phyloP scores from a whole-genome alignment of 2,329 filamentous ascomycete genomes.

The Neoscytalidium dimidiatum region DNA sequence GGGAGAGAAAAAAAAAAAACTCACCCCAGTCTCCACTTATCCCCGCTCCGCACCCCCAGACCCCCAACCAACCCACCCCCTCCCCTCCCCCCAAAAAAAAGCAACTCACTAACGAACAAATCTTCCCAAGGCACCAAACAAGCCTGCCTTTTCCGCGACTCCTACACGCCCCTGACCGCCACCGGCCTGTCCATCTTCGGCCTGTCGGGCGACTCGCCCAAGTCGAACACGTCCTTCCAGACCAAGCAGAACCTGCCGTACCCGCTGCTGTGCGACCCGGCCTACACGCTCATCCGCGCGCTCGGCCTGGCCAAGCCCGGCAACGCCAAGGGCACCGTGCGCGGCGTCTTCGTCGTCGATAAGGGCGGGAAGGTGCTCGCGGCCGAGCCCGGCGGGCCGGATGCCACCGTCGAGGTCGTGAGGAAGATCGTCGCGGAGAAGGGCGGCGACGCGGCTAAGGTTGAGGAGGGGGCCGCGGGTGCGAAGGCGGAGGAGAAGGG shows the following conservation, averaged over 20 bases:
- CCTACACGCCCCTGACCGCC: conserved; percentile 72
- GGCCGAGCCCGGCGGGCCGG: conserved; percentile 73
- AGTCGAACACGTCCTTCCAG: conserved; percentile 91
- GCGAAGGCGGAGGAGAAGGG: conserved; percentile 33
- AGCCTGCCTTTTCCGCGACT: conserved; percentile 90
- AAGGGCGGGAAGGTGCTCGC: conserved; percentile 80
- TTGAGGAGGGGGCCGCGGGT: neutral
- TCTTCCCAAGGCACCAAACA: conserved; percentile 97
- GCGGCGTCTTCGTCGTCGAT: conserved; percentile 85
- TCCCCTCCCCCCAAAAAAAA: conserved; percentile 40
- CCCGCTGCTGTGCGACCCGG: conserved; percentile 80
- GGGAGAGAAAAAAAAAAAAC: neutral
- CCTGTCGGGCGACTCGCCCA: conserved; percentile 82
- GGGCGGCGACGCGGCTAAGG: neutral
- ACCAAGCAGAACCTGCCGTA: conserved; percentile 90
- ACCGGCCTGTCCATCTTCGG: conserved; percentile 87
- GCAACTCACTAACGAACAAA: too few relatives aligned
- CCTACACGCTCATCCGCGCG: conserved; percentile 72
- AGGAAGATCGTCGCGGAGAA: conserved; percentile 59
- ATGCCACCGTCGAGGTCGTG: conserved; percentile 74
- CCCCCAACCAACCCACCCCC: neutral
- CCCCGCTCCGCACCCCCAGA: neutral
- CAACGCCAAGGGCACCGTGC: conserved; percentile 70
- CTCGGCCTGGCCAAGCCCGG: conserved; percentile 82
- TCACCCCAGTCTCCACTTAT: neutral